These are phyloP conservation scores for Camellia oleifera DNA, from an alignment of 179 eudicot genomes.

Conservation along the genomic window DNA sequence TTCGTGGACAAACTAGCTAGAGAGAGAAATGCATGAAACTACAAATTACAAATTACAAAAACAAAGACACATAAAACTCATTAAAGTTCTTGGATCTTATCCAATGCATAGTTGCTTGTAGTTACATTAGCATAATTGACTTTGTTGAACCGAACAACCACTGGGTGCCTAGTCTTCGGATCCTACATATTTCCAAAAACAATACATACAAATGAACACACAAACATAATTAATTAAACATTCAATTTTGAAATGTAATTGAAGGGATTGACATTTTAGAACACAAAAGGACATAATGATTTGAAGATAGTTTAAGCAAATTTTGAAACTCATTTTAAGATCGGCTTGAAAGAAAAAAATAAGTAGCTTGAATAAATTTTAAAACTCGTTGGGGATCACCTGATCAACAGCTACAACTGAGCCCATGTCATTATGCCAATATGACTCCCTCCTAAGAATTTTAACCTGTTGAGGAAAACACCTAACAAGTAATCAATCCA, in stretches of 20 bases:
- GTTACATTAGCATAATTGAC: slow-evolving; percentile 90
- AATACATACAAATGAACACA: background rate
- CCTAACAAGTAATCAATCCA: too few species aligned
- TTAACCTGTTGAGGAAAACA: slow-evolving; percentile 50
- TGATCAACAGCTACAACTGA: slow-evolving; percentile 97
- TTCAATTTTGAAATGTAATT: too few species aligned
- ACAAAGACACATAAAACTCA: slow-evolving; percentile 9
- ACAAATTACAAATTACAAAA: background rate
- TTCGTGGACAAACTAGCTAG: background rate
- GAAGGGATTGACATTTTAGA: too few species aligned
- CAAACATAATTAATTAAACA: too few species aligned
- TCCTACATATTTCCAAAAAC: slow-evolving; percentile 43
- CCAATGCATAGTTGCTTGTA: slow-evolving; percentile 93
- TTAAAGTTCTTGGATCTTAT: slow-evolving; percentile 72
- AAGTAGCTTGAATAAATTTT: too few species aligned
- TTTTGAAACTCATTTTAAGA: too few species aligned
- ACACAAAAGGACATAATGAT: too few species aligned
- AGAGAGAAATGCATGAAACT: background rate
- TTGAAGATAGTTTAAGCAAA: too few species aligned
- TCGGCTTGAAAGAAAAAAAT: too few species aligned
- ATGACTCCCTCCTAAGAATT: slow-evolving; percentile 89
- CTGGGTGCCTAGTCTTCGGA: slow-evolving; percentile 84
- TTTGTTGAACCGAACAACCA: slow-evolving; percentile 89
- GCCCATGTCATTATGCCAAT: slow-evolving; percentile 92
- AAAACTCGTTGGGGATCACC: slow-evolving; percentile 29